Evolutionary conservation across 805 yeast genomes (phyloP).

Genomic region (Isabelozyma heimii): DNA sequence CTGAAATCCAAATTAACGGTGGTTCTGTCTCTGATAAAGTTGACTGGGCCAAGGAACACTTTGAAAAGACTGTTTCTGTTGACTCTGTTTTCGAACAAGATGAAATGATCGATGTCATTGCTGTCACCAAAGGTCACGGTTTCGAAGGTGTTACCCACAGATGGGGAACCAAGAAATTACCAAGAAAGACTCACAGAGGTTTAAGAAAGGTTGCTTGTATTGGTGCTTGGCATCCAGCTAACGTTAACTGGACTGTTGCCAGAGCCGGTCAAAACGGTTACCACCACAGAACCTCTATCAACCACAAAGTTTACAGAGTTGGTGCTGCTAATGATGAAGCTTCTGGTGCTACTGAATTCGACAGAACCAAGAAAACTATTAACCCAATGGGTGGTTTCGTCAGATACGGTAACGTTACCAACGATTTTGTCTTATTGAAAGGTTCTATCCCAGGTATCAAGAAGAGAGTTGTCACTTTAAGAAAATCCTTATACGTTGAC

Average conservation of each 20-base stretch:
- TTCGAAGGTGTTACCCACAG: slow-evolving; percentile 99
- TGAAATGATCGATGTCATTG: slow-evolving; percentile 98
- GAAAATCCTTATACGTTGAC: slow-evolving; percentile 97
- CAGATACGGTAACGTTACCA: slow-evolving; percentile 96
- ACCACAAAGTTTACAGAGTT: slow-evolving; percentile 99
- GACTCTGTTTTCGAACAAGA: slow-evolving; percentile 97
- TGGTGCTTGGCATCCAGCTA: slow-evolving; percentile 99
- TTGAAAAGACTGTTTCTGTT: slow-evolving; percentile 97
- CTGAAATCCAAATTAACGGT: slow-evolving; percentile 99
- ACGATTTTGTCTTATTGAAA: slow-evolving; percentile 96
- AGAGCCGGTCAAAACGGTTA: slow-evolving; percentile 99
- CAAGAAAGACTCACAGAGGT: slow-evolving; percentile 99
- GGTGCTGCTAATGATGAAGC: slow-evolving; percentile 96
- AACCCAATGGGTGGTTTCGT: slow-evolving; percentile 99
- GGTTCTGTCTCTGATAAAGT: slow-evolving; percentile 97
- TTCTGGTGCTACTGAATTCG: slow-evolving; percentile 94
- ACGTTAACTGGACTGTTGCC: slow-evolving; percentile 99
- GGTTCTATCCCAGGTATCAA: slow-evolving; percentile 99
- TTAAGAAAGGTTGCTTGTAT: slow-evolving; percentile 99
- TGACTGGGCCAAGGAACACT: slow-evolving; percentile 98
- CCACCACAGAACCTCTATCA: slow-evolving; percentile 99
- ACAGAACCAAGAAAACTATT: slow-evolving; percentile 99
- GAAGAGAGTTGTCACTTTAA: slow-evolving; percentile 98
- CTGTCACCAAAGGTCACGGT: slow-evolving; percentile 99
- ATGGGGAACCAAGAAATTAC: slow-evolving; percentile 99